These are phyloP conservation scores for Colletotrichum salicis DNA, from an alignment of 2,329 filamentous ascomycete species.

Conservation along the genomic window DNA sequence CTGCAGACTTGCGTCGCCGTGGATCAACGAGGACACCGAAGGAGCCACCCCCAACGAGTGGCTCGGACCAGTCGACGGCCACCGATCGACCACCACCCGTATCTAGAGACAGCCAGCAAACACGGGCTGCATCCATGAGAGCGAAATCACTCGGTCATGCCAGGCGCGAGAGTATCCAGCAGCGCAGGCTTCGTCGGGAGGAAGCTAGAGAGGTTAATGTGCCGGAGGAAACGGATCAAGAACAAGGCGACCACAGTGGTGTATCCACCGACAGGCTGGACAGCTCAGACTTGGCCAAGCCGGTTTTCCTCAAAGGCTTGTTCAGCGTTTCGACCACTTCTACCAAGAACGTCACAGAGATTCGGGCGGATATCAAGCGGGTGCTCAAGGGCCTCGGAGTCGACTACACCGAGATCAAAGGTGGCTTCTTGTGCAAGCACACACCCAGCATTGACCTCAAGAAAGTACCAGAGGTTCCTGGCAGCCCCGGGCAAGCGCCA, in stretches of 20 bases:
- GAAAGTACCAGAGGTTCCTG: constrained; percentile 72
- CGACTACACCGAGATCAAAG: constrained; percentile 91
- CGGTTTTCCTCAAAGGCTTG: constrained; percentile 93
- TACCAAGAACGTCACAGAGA: constrained; percentile 86
- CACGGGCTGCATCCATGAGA: constrained; percentile 73
- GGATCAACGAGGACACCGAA: constrained; percentile 59
- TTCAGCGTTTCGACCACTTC: constrained; percentile 98
- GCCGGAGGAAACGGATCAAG: constrained; percentile 86
- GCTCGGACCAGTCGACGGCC: constrained; percentile 78
- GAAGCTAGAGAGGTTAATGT: constrained; percentile 80
- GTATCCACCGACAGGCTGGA: constrained; percentile 70
- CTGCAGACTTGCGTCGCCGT: constrained; percentile 80
- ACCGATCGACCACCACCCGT: constrained; percentile 63
- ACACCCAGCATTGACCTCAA: constrained; percentile 89
- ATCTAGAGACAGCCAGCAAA: constrained; percentile 61
- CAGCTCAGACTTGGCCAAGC: constrained; percentile 85
- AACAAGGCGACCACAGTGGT: constrained; percentile 72
- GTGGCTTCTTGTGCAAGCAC: constrained; percentile 91
- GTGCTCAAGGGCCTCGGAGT: constrained; percentile 89
- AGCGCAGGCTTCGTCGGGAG: constrained; percentile 79
- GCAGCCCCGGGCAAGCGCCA: constrained; percentile 65
- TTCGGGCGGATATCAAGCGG: constrained; percentile 88
- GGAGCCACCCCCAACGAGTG: constrained; percentile 79
- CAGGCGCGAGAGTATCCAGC: constrained; percentile 91
- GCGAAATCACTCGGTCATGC: constrained; percentile 91